Evolutionary conservation across 768 basidiomycete species (phyloP).

Genomic region (Phaffia australis): DNA sequence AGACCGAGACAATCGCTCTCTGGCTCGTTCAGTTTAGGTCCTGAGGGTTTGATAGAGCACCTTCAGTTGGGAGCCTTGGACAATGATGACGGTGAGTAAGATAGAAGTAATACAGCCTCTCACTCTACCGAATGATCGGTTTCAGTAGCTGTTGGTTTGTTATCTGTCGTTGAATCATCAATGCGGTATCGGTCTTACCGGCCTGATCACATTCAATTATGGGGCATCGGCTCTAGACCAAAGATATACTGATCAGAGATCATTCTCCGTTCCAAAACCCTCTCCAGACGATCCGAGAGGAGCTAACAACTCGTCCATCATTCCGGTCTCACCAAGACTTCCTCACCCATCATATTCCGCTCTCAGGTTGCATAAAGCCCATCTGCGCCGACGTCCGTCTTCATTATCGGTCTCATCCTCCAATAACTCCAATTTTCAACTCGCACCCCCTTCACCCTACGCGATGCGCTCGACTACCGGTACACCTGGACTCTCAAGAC

Average conservation of each 20-base stretch:
- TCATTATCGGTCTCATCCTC: constrained; percentile 1
- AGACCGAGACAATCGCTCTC: constrained; percentile 10
- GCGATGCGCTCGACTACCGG: background rate
- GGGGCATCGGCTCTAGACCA: background rate
- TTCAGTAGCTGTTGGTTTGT: background rate
- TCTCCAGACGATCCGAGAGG: constrained; percentile 4
- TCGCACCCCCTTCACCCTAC: background rate
- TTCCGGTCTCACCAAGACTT: constrained; percentile 19
- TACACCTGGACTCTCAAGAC: constrained; percentile 2
- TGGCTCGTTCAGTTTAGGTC: constrained; percentile 21
- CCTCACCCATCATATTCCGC: background rate
- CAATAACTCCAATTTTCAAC: background rate
- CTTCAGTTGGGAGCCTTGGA: constrained; percentile 8
- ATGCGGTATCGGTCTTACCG: background rate
- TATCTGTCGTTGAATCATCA: too few relatives aligned
- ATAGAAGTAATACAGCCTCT: background rate
- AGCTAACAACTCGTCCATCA: constrained; percentile 26
- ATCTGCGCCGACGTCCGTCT: constrained; percentile 5
- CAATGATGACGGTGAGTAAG: constrained; percentile 5
- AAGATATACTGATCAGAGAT: background rate
- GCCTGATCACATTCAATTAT: background rate
- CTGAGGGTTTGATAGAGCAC: constrained; percentile 22
- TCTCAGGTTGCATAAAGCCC: background rate
- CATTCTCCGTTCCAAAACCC: background rate
- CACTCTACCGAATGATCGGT: too few relatives aligned